Evolutionary conservation across 176 grass and related monocot genomes (phyloP).

Genomic region (Lolium perenne): DNA sequence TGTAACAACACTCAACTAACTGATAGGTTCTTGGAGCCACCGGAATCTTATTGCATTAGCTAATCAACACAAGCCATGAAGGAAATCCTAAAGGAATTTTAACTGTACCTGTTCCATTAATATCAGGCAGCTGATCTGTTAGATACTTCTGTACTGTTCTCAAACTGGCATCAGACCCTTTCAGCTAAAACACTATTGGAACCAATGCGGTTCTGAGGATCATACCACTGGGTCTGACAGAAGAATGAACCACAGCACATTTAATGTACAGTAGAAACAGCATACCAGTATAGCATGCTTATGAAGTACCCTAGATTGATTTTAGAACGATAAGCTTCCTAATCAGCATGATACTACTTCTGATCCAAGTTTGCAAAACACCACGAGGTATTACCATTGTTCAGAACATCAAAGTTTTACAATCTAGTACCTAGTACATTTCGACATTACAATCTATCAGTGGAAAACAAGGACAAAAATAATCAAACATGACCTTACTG

Average conservation of each 20-base stretch:
- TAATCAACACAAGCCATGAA: constrained; percentile 13
- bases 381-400: not conserved
- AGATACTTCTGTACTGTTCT: not conserved
- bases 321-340: not conserved
- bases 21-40: constrained; percentile 7
- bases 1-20: not conserved
- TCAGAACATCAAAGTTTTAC: not conserved
- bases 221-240: not conserved
- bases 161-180: not conserved
- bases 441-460: no score
- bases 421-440: no score
- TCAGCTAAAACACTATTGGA: not conserved
- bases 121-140: not conserved
- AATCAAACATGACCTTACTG: not conserved
- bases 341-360: constrained; percentile 1
- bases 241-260: not conserved
- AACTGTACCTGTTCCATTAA: constrained; percentile 3
- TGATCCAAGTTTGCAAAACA: not conserved
- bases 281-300: not conserved
- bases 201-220: not conserved
- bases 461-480: not conserved
- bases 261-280: not conserved
- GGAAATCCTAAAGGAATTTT: constrained; percentile 15
- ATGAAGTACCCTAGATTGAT: not conserved
- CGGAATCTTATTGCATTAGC: not conserved